These are phyloP conservation scores for Psilocybe cyanescens DNA, from an alignment of 768 basidiomycete species.

Conservation along the genomic window DNA sequence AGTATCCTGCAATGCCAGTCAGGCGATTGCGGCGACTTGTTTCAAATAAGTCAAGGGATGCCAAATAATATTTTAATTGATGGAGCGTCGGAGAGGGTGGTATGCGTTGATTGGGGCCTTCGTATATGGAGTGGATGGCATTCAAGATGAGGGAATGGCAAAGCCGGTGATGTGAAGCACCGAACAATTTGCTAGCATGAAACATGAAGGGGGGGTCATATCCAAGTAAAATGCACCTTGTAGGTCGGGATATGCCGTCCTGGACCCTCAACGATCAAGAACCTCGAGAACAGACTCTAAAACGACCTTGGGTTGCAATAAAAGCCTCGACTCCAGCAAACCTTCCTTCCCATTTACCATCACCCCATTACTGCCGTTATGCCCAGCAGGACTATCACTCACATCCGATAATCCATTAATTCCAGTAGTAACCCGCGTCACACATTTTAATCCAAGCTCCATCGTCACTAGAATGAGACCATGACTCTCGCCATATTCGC, in stretches of 20 bases:
- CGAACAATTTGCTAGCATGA: neutral
- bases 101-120: neutral
- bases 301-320: slow-evolving; percentile 77
- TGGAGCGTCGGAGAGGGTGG: neutral
- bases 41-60: too few species aligned
- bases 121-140: neutral
- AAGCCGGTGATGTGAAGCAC: neutral
- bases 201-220: neutral
- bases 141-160: neutral
- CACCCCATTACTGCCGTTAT: slow-evolving; percentile 13
- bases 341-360: slow-evolving; percentile 39
- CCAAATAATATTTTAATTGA: neutral
- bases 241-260: neutral
- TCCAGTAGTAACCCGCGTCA: slow-evolving; percentile 45
- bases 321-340: slow-evolving; percentile 56
- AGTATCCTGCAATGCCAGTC: too few species aligned
- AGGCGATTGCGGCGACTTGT: too few species aligned
- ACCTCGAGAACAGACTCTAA: slow-evolving; percentile 67
- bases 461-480: slow-evolving; percentile 68
- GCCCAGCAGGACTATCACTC: slow-evolving; percentile 7
- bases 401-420: slow-evolving; percentile 5
- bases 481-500: slow-evolving; percentile 53
- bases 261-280: slow-evolving; percentile 27
- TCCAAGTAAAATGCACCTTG: neutral
- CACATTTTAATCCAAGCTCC: slow-evolving; percentile 72